Percentiles rank a stretch among this genome's conserved stretches.
Conservation (phyloP, 345 rosid species). For the Clarkia xantiana region DNA sequence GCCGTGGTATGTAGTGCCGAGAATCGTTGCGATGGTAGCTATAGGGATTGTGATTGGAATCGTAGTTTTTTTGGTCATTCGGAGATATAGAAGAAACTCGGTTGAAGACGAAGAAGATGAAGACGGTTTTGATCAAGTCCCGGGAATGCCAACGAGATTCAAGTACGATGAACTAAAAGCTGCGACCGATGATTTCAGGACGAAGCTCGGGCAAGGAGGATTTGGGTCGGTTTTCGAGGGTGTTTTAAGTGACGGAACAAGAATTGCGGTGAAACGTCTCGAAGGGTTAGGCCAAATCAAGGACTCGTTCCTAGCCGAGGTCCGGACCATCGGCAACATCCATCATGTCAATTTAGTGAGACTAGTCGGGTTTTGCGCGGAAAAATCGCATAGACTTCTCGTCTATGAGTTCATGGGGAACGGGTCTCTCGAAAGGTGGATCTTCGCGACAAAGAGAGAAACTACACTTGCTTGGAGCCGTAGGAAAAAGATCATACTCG, state of each 20-base stretch:
- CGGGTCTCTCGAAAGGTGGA: conserved; percentile 8
- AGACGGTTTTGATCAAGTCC: too few species aligned
- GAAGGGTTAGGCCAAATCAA: conserved; percentile 11
- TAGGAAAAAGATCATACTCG: too few species aligned
- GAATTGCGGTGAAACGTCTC: conserved; percentile 18
- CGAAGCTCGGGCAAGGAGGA: conserved; percentile 18
- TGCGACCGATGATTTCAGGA: conserved; percentile 6
- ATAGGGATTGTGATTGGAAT: too few species aligned
- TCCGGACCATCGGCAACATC: conserved; percentile 12
- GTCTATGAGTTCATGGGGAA: conserved; percentile 17
- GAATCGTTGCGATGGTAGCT: too few species aligned
- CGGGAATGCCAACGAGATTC: not conserved
- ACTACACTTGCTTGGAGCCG: too few species aligned
- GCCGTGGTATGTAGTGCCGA: too few species aligned
- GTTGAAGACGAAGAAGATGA: too few species aligned
- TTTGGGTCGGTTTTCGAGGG: conserved; percentile 20
- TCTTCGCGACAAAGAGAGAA: too few species aligned
- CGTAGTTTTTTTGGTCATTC: too few species aligned
- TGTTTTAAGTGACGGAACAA: conserved; percentile 7
- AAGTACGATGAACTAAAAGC: not conserved
- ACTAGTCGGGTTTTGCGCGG: conserved; percentile 19
- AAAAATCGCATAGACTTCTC: conserved; percentile 14
- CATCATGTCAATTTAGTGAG: conserved; percentile 19
- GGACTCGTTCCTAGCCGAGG: conserved; percentile 17
- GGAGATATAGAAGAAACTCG: too few species aligned